A percentile compares a stretch with the other conserved stretches of the same genome.
phyloP scores from a whole-genome alignment of 192 early-diverging fungal genomes.

The Coemansia sp. region DNA sequence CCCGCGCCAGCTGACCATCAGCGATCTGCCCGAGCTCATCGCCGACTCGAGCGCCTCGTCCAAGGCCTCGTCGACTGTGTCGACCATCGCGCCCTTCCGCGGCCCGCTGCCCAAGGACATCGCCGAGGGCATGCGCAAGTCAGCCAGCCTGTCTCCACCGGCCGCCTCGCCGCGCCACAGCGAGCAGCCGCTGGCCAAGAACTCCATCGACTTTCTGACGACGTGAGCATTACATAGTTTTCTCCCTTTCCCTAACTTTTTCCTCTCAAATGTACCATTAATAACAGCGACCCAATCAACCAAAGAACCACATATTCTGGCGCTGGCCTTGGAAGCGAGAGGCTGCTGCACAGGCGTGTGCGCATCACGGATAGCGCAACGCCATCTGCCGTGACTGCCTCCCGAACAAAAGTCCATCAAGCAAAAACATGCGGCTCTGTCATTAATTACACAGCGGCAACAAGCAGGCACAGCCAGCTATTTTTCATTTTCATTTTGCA shows the following conservation, averaged over 20 bases:
- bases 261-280: not conserved
- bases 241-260: not conserved
- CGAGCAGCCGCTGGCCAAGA: slow-evolving; percentile 11
- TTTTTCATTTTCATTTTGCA: too few relatives aligned
- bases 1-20: slow-evolving; percentile 3
- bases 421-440: too few relatives aligned
- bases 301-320: too few relatives aligned
- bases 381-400: too few relatives aligned
- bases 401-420: too few relatives aligned
- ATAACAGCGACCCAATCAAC: not conserved
- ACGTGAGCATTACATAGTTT: too few relatives aligned
- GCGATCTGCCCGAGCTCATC: slow-evolving; percentile 13
- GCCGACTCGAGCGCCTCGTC: slow-evolving; percentile 2
- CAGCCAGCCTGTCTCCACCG: slow-evolving; percentile 1
- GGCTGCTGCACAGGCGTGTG: too few relatives aligned
- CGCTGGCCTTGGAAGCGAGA: too few relatives aligned
- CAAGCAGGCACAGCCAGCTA: too few relatives aligned
- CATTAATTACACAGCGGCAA: too few relatives aligned
- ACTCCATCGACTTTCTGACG: slow-evolving; percentile 39
- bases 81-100: slow-evolving; percentile 7
- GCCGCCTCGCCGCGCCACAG: slow-evolving; percentile 5
- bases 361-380: too few relatives aligned
- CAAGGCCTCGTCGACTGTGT: slow-evolving; percentile 17
- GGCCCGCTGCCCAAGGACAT: slow-evolving; percentile 1
- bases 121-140: too few relatives aligned